Base-by-base conservation (phyloP, 768 basidiomycete species). In the Fistulinella prunicolor region DNA sequence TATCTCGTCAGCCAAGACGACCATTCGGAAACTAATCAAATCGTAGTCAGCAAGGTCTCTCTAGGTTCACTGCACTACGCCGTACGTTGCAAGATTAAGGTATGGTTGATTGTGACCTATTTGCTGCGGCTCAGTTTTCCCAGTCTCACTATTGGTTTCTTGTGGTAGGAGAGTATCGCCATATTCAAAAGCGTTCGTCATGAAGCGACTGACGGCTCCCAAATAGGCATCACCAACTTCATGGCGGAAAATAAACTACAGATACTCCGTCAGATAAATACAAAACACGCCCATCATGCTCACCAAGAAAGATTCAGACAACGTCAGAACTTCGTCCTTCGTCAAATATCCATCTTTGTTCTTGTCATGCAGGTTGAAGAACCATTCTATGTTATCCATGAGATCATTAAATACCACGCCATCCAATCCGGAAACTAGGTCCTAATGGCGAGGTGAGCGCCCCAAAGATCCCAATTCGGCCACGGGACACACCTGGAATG, bases 351-450 rank as follows among this genome's bases (percentile, higher is more conserved):
- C 94, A 63, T 99, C 96, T 58, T 92, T 92, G 67, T 99, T 89
- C 69, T 94, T 94, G 70, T 94, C 93, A 53, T 95, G 91, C 41
- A 98, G 66, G 57, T 86, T 88, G 71, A 98, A 97, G 71, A 98
- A 95, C 95, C 95, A 99, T 65, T 96, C 91, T 59, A 98, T 95
- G 56, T 91, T 95, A 48, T 94, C 90, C 96, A 98, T 97, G 55
- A 99, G 71, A 66, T 97, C 96, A 54, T 91, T 94, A 71, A 90
- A 88, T 81, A 97, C 89, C 38, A 96, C 89, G 2, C 86, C 86
- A 57, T 96, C 86, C 41, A 98, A 73, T 1, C 96, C 95, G 23
- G 74, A 78, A 9, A 98, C 85, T 12, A 98, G 73, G 63, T 98
- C 94, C 89, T 97, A 61, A 16, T 49, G 37, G 26, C 50, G 21